These are phyloP conservation scores for Miamiensis avidus DNA, from an alignment of 169 alveolate genomes.

Conservation along the genomic window DNA sequence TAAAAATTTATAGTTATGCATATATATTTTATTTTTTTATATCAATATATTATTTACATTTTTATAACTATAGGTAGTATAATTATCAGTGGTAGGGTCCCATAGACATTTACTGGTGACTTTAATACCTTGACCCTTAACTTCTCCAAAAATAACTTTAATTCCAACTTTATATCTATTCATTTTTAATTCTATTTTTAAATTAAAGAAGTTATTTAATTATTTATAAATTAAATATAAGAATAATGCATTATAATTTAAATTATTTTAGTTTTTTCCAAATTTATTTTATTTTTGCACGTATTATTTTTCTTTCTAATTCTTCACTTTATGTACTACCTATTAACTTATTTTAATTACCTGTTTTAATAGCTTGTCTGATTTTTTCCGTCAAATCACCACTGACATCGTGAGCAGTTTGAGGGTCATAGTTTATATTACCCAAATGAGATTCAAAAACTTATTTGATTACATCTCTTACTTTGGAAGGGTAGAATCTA, in stretches of 20 bases:
- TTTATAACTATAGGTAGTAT: slow-evolving; percentile 36
- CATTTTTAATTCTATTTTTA: slow-evolving; percentile 34
- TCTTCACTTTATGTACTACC: too few relatives aligned
- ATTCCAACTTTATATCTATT: slow-evolving; percentile 43
- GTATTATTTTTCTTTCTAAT: too few relatives aligned
- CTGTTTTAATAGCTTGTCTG: neutral
- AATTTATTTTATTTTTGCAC: too few relatives aligned
- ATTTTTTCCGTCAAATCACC: neutral
- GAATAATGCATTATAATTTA: too few relatives aligned
- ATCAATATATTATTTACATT: slow-evolving; percentile 18
- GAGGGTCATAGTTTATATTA: neutral
- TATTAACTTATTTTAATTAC: too few relatives aligned
- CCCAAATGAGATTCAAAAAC: neutral
- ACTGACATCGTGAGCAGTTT: neutral
- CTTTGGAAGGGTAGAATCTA: neutral
- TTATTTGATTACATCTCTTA: neutral
- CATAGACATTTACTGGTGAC: slow-evolving; percentile 40
- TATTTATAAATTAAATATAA: neutral
- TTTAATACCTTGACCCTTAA: slow-evolving; percentile 45
- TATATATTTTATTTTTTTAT: neutral
- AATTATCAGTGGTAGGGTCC: slow-evolving; percentile 45
- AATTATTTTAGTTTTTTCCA: neutral
- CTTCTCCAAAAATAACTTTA: slow-evolving; percentile 39
- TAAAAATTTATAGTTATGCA: neutral
- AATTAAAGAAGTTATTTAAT: neutral